These are phyloP conservation scores for Lecanicillium sp. DNA, from an alignment of 2,329 filamentous ascomycete species.

Conservation along the genomic window DNA sequence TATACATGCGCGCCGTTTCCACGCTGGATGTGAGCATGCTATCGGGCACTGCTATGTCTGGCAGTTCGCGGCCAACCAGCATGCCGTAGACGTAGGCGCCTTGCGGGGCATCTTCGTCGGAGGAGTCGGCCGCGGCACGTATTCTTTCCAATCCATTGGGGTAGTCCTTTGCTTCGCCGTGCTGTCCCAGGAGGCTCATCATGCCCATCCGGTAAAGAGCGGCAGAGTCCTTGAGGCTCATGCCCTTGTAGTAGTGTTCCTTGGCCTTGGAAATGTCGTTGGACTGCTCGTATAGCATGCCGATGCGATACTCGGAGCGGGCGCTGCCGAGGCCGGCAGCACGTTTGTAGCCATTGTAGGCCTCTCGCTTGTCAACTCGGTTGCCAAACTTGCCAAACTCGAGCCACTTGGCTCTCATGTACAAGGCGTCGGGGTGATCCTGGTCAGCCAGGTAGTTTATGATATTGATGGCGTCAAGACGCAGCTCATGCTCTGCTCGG, in stretches of 20 bases:
- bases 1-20: constrained; percentile 70
- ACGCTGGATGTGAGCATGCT: constrained; percentile 63
- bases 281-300: constrained; percentile 95
- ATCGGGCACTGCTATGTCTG: constrained; percentile 78
- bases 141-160: constrained; percentile 74
- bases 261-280: constrained; percentile 89
- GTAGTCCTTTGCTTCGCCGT: constrained; percentile 80
- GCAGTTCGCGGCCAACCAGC: constrained; percentile 82
- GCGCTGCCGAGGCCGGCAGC: constrained; percentile 83
- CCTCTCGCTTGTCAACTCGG: constrained; percentile 88
- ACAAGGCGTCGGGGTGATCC: constrained; percentile 86
- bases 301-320: constrained; percentile 90
- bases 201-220: constrained; percentile 84
- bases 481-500: constrained; percentile 79
- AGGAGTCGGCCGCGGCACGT: constrained; percentile 70
- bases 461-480: constrained; percentile 84
- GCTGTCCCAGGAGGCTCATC: constrained; percentile 94
- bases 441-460: constrained; percentile 85
- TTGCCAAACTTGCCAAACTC: constrained; percentile 96
- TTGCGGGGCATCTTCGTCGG: constrained; percentile 94
- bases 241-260: constrained; percentile 79
- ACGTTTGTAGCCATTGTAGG: constrained; percentile 76
- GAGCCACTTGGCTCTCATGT: constrained; percentile 92
- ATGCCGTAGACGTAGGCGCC: constrained; percentile 94
- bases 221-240: constrained; percentile 76